Evolutionary conservation across 176 grass and related monocot genomes (phyloP), one percentile per base, ranked within the genome.

Genomic region (Ampelocalamus luodianensis): DNA sequence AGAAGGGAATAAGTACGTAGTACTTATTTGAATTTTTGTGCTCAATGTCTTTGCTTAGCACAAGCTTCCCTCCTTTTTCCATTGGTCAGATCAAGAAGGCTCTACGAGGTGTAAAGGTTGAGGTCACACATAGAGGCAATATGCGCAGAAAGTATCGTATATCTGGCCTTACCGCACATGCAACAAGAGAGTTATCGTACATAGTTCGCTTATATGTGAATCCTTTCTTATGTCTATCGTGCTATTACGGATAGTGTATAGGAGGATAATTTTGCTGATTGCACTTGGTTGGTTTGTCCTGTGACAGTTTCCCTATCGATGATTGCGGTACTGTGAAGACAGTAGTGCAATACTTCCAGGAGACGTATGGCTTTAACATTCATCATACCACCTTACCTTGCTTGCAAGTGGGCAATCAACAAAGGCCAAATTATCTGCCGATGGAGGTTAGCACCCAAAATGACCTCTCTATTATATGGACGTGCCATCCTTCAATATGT

Each of bases 131-230:
- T 79, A 80, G 91, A 88, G 91, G 91, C 66, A 93, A 90, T 53
- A 90, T 90, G 91, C 88, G 85, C 64, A 87, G 91, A 81, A 93
- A 93, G 84, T 93, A 93, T 70, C 91, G 91, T 79, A 93, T 93
- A 59, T 85, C 78, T 88, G 91, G 91, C 39, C 85, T 93, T 77
- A 93, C 91, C 74, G 88, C 91, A 22, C 91, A 93, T 68, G 81
- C 85, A 62, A 87, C 91, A 29, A 90, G 91, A 74, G 91, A 93
- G 79, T 81, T 93, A 65, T 87, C 88, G 91, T 93, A 93, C 68
- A 81, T 55, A 50, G 42, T 87, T 83, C 20, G 42, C 50, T 79
- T 68, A 43, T 43, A 87, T 83, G 40, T 73, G 56, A 48, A 75
- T n/a, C 14, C 72, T 82, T 36, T 87, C 6, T 64, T 51, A 51